These are phyloP conservation scores for Septoria petroselini DNA, from an alignment of 2,329 filamentous ascomycete genomes.

Conservation along the genomic window DNA sequence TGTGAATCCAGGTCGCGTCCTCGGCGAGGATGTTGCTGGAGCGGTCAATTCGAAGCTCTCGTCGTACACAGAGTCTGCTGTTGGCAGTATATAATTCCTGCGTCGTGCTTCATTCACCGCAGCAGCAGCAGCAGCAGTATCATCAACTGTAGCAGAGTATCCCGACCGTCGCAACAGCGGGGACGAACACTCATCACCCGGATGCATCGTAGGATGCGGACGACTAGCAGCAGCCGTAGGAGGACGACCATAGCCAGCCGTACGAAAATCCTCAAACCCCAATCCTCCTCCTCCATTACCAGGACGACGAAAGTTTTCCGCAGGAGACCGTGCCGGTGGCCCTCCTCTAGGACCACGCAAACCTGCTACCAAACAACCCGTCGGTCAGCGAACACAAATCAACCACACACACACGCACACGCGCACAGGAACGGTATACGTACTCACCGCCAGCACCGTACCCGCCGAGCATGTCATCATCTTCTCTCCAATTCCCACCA, in stretches of 20 bases:
- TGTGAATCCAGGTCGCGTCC: too few species aligned
- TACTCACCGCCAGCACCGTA: slow-evolving; percentile 23
- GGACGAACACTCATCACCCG: neutral
- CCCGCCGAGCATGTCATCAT: slow-evolving; percentile 21
- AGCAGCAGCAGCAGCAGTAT: neutral
- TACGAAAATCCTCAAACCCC: neutral
- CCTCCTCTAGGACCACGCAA: slow-evolving; percentile 18
- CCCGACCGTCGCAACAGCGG: slow-evolving; percentile 3
- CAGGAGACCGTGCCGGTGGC: neutral
- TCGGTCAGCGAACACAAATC: neutral
- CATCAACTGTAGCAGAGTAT: neutral
- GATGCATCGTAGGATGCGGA: neutral
- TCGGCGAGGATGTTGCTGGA: too few species aligned
- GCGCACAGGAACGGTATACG: slow-evolving; percentile 8
- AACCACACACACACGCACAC: too few species aligned
- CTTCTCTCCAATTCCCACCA: slow-evolving; percentile 17
- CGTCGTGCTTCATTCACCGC: neutral
- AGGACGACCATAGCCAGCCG: neutral
- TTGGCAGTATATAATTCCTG: neutral
- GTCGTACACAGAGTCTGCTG: neutral
- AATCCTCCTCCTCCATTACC: slow-evolving; percentile 5
- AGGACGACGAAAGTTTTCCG: neutral
- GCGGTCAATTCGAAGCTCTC: neutral
- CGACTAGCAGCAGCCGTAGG: neutral
- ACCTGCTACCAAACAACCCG: slow-evolving; percentile 5